Percentiles rank a stretch among this genome's conserved stretches.
Evolutionary conservation across 2,329 filamentous ascomycete genomes (phyloP).

Genomic region (Colletotrichum siamense): DNA sequence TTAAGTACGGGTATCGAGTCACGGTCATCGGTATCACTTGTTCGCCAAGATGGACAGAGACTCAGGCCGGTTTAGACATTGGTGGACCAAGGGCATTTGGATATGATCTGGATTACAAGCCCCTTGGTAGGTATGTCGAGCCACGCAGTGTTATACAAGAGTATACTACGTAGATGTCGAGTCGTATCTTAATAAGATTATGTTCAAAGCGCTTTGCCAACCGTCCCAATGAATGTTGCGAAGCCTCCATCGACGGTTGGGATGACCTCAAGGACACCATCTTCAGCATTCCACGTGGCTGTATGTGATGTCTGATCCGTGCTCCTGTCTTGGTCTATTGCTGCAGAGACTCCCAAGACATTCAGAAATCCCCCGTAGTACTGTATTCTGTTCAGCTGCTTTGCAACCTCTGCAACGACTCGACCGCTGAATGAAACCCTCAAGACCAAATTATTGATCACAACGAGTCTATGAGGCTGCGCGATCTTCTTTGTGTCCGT

Average conservation of each 20-base stretch:
- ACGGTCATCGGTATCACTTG: conserved; percentile 59
- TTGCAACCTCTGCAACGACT: neutral
- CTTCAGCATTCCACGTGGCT: neutral
- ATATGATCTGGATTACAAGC: conserved; percentile 50
- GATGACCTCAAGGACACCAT: neutral
- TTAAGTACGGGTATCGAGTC: conserved; percentile 57
- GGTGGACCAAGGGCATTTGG: conserved; percentile 45
- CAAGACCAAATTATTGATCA: neutral
- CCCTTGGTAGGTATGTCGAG: conserved; percentile 56
- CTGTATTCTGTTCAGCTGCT: neutral
- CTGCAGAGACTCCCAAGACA: neutral
- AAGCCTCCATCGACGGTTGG: neutral
- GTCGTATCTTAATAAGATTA: no score
- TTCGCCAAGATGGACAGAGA: conserved; percentile 58
- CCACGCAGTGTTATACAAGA: conserved; percentile 56
- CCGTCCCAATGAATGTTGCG: neutral
- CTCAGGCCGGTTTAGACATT: conserved; percentile 50
- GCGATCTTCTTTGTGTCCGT: neutral
- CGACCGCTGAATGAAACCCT: neutral
- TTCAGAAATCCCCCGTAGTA: neutral
- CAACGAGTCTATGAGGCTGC: neutral
- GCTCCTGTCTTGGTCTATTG: neutral
- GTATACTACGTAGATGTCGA: conserved; percentile 1
- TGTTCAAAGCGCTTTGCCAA: neutral
- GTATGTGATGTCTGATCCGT: neutral